Conservation (phyloP, 129 eudicot genomes). For the Helichrysum umbraculigerum region DNA sequence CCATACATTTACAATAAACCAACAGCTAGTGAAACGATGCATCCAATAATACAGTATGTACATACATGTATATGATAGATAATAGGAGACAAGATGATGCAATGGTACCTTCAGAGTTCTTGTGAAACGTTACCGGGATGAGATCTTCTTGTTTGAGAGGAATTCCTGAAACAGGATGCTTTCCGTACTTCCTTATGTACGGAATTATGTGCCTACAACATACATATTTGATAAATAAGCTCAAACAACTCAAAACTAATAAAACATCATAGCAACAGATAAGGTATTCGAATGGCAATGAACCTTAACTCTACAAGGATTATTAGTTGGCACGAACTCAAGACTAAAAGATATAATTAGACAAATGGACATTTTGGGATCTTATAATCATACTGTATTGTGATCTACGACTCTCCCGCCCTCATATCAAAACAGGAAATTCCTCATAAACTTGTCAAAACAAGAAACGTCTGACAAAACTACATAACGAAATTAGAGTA, state of each 20-base stretch:
- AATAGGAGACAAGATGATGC: background rate
- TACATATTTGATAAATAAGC: slow-evolving; percentile 14
- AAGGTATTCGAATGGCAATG: background rate
- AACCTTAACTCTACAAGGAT: slow-evolving; percentile 11
- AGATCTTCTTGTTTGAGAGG: slow-evolving; percentile 81
- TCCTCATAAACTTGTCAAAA: slow-evolving; percentile 1
- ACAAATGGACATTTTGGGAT: background rate
- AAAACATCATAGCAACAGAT: background rate
- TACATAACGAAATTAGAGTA: background rate
- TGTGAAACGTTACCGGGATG: slow-evolving; percentile 83
- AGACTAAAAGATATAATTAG: background rate
- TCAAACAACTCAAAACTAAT: slow-evolving; percentile 9
- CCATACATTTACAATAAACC: slow-evolving; percentile 6
- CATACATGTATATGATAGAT: background rate
- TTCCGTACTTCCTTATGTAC: slow-evolving; percentile 80
- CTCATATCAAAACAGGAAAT: background rate
- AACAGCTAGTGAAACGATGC: background rate
- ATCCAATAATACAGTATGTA: background rate
- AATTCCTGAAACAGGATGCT: slow-evolving; percentile 86
- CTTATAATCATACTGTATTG: background rate
- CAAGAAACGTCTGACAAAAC: background rate
- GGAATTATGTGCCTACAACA: slow-evolving; percentile 72
- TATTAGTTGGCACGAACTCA: background rate
- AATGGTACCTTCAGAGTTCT: slow-evolving; percentile 73
- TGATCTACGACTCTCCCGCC: slow-evolving; percentile 4